A percentile compares a stretch with the other conserved stretches of the same genome.
phyloP scores from a whole-genome alignment of 352 stramenopile species.

The Albugo laibachii region DNA sequence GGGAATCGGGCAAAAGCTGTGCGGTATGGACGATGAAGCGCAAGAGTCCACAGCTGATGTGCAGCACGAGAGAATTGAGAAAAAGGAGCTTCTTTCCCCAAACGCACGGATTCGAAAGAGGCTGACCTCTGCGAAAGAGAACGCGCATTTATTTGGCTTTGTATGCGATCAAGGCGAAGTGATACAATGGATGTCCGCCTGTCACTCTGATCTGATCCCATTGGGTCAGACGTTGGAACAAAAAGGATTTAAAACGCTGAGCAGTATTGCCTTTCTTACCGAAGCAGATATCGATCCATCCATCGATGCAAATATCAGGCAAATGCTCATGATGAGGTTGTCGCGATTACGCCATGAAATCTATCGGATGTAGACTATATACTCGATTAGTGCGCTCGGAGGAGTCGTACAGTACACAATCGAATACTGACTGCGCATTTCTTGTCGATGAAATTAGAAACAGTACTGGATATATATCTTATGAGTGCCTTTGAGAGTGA shows the following conservation, averaged over 20 bases:
- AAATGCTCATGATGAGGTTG: constrained; percentile 41
- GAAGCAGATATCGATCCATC: constrained; percentile 35
- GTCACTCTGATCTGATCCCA: constrained; percentile 31
- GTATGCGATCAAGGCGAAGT: constrained; percentile 65
- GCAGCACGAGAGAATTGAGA: constrained; percentile 1
- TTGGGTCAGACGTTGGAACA: constrained; percentile 39
- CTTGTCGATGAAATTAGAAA: too few species aligned
- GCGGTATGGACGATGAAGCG: too few species aligned
- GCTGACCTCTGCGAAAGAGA: constrained; percentile 57
- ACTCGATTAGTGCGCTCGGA: too few species aligned
- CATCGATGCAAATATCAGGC: constrained; percentile 12
- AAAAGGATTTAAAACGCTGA: constrained; percentile 44
- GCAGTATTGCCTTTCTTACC: constrained; percentile 65
- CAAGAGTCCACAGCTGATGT: too few species aligned
- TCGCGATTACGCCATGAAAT: constrained; percentile 52
- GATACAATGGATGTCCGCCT: constrained; percentile 71
- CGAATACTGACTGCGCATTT: too few species aligned
- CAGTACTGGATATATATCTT: too few species aligned
- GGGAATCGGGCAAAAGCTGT: too few species aligned
- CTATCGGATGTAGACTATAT: constrained; percentile 45
- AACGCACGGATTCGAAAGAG: constrained; percentile 45
- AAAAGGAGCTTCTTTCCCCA: constrained; percentile 8
- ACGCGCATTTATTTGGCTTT: constrained; percentile 48
- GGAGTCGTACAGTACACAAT: too few species aligned
- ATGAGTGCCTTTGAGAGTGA: too few species aligned